These are phyloP conservation scores for Lycium ferocissimum DNA, from an alignment of 257 asterid genomes.

Conservation along the genomic window DNA sequence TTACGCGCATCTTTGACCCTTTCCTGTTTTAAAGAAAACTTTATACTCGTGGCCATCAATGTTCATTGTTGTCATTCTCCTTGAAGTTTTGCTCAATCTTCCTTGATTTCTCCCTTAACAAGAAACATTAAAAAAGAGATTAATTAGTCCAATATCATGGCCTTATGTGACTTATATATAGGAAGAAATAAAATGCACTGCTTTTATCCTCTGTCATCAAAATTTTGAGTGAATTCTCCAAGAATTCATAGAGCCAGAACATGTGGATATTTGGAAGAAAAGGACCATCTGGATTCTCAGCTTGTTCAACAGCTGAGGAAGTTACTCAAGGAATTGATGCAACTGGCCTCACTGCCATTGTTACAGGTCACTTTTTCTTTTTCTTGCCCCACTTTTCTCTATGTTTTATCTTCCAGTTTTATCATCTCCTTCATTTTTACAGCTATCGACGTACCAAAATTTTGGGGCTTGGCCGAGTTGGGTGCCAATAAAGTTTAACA, in stretches of 20 bases:
- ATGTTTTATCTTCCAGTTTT: constrained; percentile 18
- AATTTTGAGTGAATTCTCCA: constrained; percentile 3
- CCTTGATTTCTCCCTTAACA: background rate
- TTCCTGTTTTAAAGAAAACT: background rate
- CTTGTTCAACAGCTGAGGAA: constrained; percentile 64
- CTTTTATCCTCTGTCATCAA: background rate
- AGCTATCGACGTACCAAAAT: too few species aligned
- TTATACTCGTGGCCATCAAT: background rate
- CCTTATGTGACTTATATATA: too few species aligned
- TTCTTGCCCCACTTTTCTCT: background rate
- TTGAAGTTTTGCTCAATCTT: background rate
- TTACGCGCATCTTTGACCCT: background rate
- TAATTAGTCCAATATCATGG: too few species aligned
- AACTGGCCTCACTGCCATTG: constrained; percentile 64
- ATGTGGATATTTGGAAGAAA: constrained; percentile 68
- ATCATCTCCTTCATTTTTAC: too few species aligned
- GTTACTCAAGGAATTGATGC: constrained; percentile 61
- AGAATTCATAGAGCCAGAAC: constrained; percentile 21
- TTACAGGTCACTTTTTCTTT: constrained; percentile 47
- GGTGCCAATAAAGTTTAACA: too few species aligned
- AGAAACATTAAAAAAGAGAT: background rate
- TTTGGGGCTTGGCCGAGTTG: too few species aligned
- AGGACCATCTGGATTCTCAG: constrained; percentile 66
- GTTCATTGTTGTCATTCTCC: background rate
- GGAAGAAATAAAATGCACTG: background rate